These are phyloP conservation scores for Hyaloscypha bicolor DNA, from an alignment of 495 filamentous ascomycete species.

Conservation along the genomic window DNA sequence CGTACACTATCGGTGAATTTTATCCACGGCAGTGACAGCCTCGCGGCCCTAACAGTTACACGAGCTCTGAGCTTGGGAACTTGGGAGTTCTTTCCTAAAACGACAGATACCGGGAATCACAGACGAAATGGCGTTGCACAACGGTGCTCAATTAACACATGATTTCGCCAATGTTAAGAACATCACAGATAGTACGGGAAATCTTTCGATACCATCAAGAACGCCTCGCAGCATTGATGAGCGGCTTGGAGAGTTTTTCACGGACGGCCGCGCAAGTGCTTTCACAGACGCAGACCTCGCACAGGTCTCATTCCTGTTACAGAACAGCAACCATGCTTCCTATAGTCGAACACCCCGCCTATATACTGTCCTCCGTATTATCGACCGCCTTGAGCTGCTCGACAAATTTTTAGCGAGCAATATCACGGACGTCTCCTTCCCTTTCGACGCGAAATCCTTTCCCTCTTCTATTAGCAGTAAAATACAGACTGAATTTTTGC, in stretches of 20 bases:
- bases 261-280: neutral
- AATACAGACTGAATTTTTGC: constrained; percentile 5
- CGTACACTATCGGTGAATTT: neutral
- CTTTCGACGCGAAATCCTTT: constrained; percentile 8
- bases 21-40: no score
- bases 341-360: constrained; percentile 16
- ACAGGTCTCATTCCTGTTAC: constrained; percentile 8
- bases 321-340: neutral
- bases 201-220: constrained; percentile 1
- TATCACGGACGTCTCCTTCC: constrained; percentile 19
- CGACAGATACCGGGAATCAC: constrained; percentile 1
- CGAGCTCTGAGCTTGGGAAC: no score
- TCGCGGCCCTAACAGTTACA: no score
- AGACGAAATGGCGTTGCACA: constrained; percentile 1
- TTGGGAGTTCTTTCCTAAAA: neutral
- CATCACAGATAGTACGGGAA: constrained; percentile 1
- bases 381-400: constrained; percentile 12
- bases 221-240: constrained; percentile 6
- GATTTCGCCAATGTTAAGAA: constrained; percentile 3
- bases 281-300: constrained; percentile 15
- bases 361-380: constrained; percentile 22
- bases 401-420: constrained; percentile 15
- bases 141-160: constrained; percentile 4
- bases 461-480: neutral
- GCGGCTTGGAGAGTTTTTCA: constrained; percentile 9